These are phyloP conservation scores for Linum usitatissimum DNA, from an alignment of 345 rosid species.

Conservation along the genomic window DNA sequence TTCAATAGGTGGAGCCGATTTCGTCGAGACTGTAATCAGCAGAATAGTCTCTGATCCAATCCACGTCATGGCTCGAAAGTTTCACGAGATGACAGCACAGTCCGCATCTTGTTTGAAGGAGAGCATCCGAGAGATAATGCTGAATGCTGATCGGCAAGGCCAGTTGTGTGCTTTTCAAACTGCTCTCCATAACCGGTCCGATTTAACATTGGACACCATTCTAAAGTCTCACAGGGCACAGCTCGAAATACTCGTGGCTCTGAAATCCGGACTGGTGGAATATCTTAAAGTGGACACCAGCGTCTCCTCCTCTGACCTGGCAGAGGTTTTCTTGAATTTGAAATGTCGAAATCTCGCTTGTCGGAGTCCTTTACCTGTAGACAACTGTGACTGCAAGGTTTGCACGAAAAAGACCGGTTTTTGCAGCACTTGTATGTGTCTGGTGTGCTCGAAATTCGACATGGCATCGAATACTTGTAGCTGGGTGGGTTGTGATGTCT, in stretches of 20 bases:
- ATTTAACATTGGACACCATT: slow-evolving; percentile 48
- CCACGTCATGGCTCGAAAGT: slow-evolving; percentile 61
- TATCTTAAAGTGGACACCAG: slow-evolving; percentile 49
- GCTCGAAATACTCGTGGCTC: slow-evolving; percentile 73
- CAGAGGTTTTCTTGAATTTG: slow-evolving; percentile 69
- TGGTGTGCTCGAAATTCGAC: slow-evolving; percentile 84
- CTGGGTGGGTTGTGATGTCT: slow-evolving; percentile 98
- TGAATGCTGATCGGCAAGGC: slow-evolving; percentile 46
- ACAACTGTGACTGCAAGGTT: slow-evolving; percentile 91
- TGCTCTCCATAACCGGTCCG: slow-evolving; percentile 54
- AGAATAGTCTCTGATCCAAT: slow-evolving; percentile 67
- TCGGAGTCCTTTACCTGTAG: slow-evolving; percentile 61
- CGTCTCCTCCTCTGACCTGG: slow-evolving; percentile 57
- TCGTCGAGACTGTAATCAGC: slow-evolving; percentile 49
- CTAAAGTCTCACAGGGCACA: slow-evolving; percentile 59
- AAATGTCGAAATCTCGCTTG: slow-evolving; percentile 79
- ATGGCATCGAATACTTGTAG: slow-evolving; percentile 91
- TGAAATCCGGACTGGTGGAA: slow-evolving; percentile 57
- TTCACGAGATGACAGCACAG: slow-evolving; percentile 67
- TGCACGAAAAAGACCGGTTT: slow-evolving; percentile 76
- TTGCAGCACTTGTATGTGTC: slow-evolving; percentile 95
- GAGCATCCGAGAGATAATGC: slow-evolving; percentile 59
- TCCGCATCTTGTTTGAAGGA: slow-evolving; percentile 57
- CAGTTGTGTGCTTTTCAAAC: slow-evolving; percentile 41
- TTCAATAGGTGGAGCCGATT: slow-evolving; percentile 57